A percentile compares a stretch with the other conserved stretches of the same genome.
Evolutionary conservation across 2,329 filamentous ascomycete genomes (phyloP).

Genomic region (Neoascochyta sp.): DNA sequence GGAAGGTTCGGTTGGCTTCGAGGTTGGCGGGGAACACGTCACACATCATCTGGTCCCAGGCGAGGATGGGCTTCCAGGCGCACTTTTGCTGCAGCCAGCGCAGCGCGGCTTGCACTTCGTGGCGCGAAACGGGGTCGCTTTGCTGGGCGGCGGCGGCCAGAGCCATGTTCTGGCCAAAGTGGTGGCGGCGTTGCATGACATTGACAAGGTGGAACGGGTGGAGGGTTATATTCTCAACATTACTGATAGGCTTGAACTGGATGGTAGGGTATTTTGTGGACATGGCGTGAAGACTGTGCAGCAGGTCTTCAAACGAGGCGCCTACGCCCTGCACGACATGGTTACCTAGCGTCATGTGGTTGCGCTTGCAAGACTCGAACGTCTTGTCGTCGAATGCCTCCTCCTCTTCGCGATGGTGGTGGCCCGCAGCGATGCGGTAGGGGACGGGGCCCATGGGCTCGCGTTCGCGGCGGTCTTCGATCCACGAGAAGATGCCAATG

Average conservation of each 20-base stretch:
- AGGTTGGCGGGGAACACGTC: conserved; percentile 38
- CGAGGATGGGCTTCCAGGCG: conserved; percentile 32
- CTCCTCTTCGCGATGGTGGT: conserved; percentile 34
- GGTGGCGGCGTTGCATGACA: conserved; percentile 28
- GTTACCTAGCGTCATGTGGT: conserved; percentile 35
- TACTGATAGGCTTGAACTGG: conserved; percentile 29
- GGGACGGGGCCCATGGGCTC: conserved; percentile 33
- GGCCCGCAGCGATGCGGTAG: conserved; percentile 32
- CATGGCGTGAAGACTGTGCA: conserved; percentile 30
- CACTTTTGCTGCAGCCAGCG: conserved; percentile 32
- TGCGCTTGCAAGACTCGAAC: conserved; percentile 28
- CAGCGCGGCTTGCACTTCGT: conserved; percentile 32
- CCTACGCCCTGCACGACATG: conserved; percentile 34
- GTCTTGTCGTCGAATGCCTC: conserved; percentile 36
- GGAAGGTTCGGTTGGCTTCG: conserved; percentile 23
- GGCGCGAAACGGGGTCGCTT: conserved; percentile 25
- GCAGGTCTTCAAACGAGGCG: conserved; percentile 31
- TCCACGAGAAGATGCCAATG: conserved; percentile 34
- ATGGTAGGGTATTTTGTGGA: conserved; percentile 31
- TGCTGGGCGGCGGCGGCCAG: conserved; percentile 11
- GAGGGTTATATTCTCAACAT: conserved; percentile 26
- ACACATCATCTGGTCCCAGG: conserved; percentile 37
- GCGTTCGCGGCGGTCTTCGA: conserved; percentile 34
- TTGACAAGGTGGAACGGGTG: conserved; percentile 37
- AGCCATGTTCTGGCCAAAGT: conserved; percentile 15